Percentiles rank a stretch among this genome's conserved stretches.
Conservation (phyloP, 495 filamentous ascomycete species). For the Trichoderma asperelloides region DNA sequence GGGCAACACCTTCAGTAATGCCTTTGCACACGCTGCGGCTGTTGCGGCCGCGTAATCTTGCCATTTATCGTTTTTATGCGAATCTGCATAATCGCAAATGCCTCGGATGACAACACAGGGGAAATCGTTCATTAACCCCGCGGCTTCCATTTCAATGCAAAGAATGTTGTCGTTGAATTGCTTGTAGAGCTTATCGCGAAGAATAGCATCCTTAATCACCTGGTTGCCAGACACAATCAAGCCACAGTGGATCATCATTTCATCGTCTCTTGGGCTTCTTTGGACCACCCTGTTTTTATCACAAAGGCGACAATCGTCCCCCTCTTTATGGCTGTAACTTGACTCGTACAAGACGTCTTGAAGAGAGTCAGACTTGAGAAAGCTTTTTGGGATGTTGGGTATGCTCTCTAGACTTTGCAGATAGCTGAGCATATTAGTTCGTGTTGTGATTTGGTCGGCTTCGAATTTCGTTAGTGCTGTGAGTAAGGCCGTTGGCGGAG, state of each 20-base stretch:
- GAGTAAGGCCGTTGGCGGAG: not conserved
- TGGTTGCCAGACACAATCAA: not conserved
- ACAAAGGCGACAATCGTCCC: not conserved
- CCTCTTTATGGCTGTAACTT: not conserved
- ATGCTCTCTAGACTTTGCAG: not conserved
- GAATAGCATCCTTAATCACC: not conserved
- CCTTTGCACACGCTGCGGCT: constrained; percentile 25
- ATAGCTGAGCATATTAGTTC: not conserved
- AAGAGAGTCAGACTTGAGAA: not conserved
- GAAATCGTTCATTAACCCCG: constrained; percentile 12
- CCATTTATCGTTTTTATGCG: constrained; percentile 26
- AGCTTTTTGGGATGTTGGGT: not conserved
- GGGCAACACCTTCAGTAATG: not conserved
- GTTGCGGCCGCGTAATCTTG: constrained; percentile 24
- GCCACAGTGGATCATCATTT: not conserved
- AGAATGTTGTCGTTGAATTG: not conserved
- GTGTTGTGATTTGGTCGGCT: not conserved
- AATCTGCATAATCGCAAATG: constrained; percentile 30
- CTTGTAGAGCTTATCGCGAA: not conserved
- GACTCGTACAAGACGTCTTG: not conserved
- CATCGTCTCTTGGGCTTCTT: not conserved
- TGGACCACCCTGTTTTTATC: not conserved
- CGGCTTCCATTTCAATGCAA: constrained; percentile 28
- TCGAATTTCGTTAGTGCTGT: not conserved
- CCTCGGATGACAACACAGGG: constrained; percentile 25